Base-by-base conservation (phyloP, 306 rosid species). In the Corylus americana region DNA sequence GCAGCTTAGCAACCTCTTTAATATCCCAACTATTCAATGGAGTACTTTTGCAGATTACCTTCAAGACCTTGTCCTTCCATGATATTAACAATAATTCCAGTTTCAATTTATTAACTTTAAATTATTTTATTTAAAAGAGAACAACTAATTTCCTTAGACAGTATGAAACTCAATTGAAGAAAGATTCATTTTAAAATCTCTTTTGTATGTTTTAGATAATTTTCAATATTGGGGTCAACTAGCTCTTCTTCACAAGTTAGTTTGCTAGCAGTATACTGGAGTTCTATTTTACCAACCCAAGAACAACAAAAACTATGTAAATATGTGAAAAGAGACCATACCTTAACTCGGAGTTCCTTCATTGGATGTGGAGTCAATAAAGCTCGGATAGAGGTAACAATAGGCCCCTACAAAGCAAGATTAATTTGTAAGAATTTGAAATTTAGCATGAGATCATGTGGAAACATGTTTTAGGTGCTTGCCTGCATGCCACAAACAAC, bases 331-430 rank as follows among this genome's bases (percentile, higher is more conserved):
- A 77, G 69, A 68, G 22, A 51, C 17, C 14, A 27, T 76, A 95
- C 99, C 99, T 93, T 95, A 75, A 95, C 93, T 76, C 98, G 97
- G 64, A 93, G 97, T 82, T 95, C 98, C 85, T 95, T 93, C 98
- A 93, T 93, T 22, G 96, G 99, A 87, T 96, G 99, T 22, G 99
- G 99, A 18, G 98, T 93, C 87, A 96, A 88, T 54, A 96, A 78
- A 58, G 99, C 98, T 79, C 99, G 96, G 84, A 96, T 93, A 31
- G 94, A 17, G 45, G 99, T 62, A 68, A 87, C 99, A 87, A 96
- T 93, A 59, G 99, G 96, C 13, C 91, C 97, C 99, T 95, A 67
- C 51, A 83, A 80, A 64, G 78, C 5, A 74, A 81, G 54, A 50
- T 39, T 71, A 25, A 74, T 76, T 74, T 68, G 74, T 62, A 75